These are phyloP conservation scores for Mycena pura DNA, from an alignment of 768 basidiomycete genomes.

Conservation along the genomic window DNA sequence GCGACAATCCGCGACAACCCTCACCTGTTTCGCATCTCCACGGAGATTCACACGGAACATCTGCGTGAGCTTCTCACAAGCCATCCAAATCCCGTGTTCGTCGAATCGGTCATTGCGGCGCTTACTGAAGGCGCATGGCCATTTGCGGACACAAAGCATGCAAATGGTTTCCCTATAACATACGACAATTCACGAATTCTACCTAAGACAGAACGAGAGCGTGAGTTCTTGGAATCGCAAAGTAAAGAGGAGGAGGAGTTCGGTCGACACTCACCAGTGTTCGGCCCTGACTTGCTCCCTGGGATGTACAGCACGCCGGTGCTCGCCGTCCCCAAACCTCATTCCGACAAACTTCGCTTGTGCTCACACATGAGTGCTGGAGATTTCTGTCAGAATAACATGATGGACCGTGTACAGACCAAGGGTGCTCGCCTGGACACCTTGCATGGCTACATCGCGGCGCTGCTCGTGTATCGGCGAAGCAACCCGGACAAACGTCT, in stretches of 20 bases:
- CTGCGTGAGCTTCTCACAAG: too few relatives aligned
- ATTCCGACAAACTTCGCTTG: conserved; percentile 38
- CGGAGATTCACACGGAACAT: too few relatives aligned
- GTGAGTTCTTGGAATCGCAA: conserved; percentile 18
- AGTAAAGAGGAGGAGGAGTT: conserved; percentile 30
- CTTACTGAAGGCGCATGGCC: too few relatives aligned
- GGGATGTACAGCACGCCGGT: conserved; percentile 47
- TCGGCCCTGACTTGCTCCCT: conserved; percentile 33
- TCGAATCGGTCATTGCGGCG: too few relatives aligned
- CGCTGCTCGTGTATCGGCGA: not conserved
- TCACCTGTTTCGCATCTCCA: conserved; percentile 23
- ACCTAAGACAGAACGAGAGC: too few relatives aligned
- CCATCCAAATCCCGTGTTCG: too few relatives aligned
- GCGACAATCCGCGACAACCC: not conserved
- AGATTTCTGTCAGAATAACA: conserved; percentile 33
- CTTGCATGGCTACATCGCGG: conserved; percentile 19
- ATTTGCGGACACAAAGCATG: too few relatives aligned
- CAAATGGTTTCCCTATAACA: too few relatives aligned
- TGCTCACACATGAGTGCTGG: conserved; percentile 46
- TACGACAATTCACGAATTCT: too few relatives aligned
- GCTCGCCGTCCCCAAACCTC: conserved; percentile 40
- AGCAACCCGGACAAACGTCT: conserved; percentile 2
- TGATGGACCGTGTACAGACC: conserved; percentile 21
- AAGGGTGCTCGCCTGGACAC: conserved; percentile 26
- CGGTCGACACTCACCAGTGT: conserved; percentile 27